phyloP scores from a whole-genome alignment of 1,284 basidiomycete species.

The Moesziomyces antarcticus region DNA sequence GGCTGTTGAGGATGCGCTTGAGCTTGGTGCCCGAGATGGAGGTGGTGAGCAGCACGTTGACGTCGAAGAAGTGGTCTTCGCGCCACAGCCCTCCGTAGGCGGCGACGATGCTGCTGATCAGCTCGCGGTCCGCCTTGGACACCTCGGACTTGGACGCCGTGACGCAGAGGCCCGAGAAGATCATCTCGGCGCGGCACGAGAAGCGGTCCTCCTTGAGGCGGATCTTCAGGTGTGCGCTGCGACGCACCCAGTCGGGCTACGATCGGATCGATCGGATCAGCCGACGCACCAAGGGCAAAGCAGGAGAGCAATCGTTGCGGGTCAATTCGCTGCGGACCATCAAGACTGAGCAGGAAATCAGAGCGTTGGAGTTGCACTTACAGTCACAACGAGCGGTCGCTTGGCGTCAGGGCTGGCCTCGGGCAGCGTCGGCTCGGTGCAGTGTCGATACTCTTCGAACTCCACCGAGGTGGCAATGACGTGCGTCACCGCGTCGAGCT shows the following conservation, averaged over 20 bases:
- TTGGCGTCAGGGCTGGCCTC: slow-evolving; percentile 8
- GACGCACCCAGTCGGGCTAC: slow-evolving; percentile 55
- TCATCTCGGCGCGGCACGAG: slow-evolving; percentile 78
- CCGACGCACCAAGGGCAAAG: slow-evolving; percentile 3
- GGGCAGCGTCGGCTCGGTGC: slow-evolving; percentile 33
- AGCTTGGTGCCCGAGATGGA: slow-evolving; percentile 35
- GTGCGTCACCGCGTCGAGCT: slow-evolving; percentile 66
- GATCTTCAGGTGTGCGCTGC: slow-evolving; percentile 37
- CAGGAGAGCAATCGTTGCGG: neutral
- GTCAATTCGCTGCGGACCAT: slow-evolving; percentile 19
- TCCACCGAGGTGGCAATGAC: slow-evolving; percentile 72
- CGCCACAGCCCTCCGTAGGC: slow-evolving; percentile 86
- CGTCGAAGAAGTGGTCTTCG: slow-evolving; percentile 78
- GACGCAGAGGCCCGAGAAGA: slow-evolving; percentile 82
- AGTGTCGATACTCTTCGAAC: slow-evolving; percentile 71
- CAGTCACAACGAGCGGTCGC: slow-evolving; percentile 34
- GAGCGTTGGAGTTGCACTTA: slow-evolving; percentile 12
- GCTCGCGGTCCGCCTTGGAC: slow-evolving; percentile 76
- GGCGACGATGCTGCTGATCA: slow-evolving; percentile 77
- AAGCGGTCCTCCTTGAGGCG: slow-evolving; percentile 71
- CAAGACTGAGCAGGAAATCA: no score
- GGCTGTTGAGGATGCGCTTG: slow-evolving; percentile 70
- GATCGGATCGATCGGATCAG: slow-evolving; percentile 12
- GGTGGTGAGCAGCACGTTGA: slow-evolving; percentile 82
- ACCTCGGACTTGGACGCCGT: slow-evolving; percentile 72